Conservation (phyloP, 108 stramenopile genomes). For the Cyclotella cryptica region DNA sequence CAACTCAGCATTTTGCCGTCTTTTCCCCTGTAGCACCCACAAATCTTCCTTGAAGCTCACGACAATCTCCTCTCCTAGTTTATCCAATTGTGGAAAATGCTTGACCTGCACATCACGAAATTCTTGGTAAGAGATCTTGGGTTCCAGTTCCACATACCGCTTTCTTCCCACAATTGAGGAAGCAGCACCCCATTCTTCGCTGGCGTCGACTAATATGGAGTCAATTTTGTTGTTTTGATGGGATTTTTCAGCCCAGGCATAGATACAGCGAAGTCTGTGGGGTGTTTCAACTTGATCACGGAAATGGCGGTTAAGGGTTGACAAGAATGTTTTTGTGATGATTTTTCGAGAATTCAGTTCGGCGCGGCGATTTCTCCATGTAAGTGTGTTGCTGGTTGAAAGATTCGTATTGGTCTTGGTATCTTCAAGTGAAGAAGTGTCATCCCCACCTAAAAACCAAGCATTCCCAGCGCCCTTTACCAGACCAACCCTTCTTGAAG, state of each 20-base stretch:
- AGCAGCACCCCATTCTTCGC: slow-evolving; percentile 59
- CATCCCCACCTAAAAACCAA: slow-evolving; percentile 42
- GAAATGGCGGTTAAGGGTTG: slow-evolving; percentile 68
- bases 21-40: slow-evolving; percentile 81
- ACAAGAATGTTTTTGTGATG: slow-evolving; percentile 62
- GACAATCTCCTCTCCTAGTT: slow-evolving; percentile 72
- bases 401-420: slow-evolving; percentile 1
- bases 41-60: slow-evolving; percentile 86
- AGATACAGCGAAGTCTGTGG: slow-evolving; percentile 88
- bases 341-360: slow-evolving; percentile 64
- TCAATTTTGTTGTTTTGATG: slow-evolving; percentile 86
- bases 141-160: slow-evolving; percentile 88
- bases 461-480: slow-evolving; percentile 14
- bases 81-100: slow-evolving; percentile 85
- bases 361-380: slow-evolving; percentile 70
- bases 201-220: slow-evolving; percentile 75
- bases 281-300: slow-evolving; percentile 85
- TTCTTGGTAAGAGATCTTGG: slow-evolving; percentile 84
- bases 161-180: slow-evolving; percentile 66
- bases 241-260: slow-evolving; percentile 90
- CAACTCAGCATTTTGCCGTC: slow-evolving; percentile 75
- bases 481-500: slow-evolving; percentile 37
- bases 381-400: slow-evolving; percentile 34
- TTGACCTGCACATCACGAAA: slow-evolving; percentile 80
- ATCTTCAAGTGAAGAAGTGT: slow-evolving; percentile 12